Conservation (phyloP, 305 asterid species). For the Solanum chacoense region DNA sequence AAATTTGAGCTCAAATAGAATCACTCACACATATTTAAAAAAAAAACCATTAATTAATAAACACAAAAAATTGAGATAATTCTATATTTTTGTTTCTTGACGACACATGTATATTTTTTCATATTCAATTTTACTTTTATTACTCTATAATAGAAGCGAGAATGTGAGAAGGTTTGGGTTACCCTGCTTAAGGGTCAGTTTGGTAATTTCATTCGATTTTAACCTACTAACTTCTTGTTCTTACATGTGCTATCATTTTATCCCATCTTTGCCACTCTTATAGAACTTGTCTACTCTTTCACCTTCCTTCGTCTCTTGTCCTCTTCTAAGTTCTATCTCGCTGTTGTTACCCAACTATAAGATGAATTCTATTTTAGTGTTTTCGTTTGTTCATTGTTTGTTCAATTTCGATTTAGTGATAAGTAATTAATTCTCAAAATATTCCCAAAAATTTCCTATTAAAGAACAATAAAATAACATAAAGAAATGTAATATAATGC, state of each 20-base stretch:
- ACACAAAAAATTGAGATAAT: neutral
- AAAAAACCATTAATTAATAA: neutral
- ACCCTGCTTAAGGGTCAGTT: too few relatives aligned
- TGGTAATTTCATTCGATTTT: neutral
- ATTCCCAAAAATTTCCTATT: neutral
- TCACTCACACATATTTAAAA: neutral
- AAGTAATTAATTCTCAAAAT: neutral
- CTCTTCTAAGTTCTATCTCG: neutral
- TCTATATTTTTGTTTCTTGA: neutral
- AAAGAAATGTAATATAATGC: neutral
- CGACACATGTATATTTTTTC: neutral
- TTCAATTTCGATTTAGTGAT: neutral
- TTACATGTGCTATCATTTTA: neutral
- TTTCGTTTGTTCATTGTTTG: neutral
- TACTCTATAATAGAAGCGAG: too few relatives aligned
- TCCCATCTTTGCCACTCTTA: neutral
- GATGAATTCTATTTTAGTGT: neutral
- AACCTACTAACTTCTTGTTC: neutral
- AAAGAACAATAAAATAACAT: neutral
- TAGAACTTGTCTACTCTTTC: neutral
- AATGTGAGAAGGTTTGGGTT: neutral
- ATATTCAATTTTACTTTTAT: too few relatives aligned
- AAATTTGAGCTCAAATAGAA: neutral
- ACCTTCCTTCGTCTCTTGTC: neutral
- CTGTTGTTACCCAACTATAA: neutral